Conservation (phyloP, 2,329 filamentous ascomycete genomes). For the Cytospora mali region DNA sequence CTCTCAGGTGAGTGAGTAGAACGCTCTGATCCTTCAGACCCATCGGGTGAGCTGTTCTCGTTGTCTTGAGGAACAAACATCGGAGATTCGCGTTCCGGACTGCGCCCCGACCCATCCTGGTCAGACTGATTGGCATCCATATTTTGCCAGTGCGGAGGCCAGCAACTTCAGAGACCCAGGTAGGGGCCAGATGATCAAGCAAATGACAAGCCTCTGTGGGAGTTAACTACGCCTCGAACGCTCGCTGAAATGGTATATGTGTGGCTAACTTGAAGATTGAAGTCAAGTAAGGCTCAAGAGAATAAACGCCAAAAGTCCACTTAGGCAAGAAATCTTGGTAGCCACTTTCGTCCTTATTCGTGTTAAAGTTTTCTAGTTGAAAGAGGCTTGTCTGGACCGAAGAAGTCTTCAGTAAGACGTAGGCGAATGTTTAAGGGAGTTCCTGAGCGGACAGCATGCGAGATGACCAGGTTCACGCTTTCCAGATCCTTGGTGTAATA, state of each 20-base stretch:
- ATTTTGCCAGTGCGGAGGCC: neutral
- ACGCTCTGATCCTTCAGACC: neutral
- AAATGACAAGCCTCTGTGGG: neutral
- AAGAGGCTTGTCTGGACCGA: neutral
- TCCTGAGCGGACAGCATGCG: neutral
- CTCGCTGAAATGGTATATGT: neutral
- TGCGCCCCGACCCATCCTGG: neutral
- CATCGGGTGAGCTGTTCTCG: neutral
- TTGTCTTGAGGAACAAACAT: constrained; percentile 2
- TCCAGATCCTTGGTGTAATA: neutral
- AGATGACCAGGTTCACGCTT: neutral
- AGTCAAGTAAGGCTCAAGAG: neutral
- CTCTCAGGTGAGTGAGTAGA: neutral
- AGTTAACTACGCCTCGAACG: neutral
- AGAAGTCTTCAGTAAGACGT: neutral
- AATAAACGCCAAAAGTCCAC: neutral
- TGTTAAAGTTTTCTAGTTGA: neutral
- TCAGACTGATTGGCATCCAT: neutral
- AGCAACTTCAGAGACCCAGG: neutral
- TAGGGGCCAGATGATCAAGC: neutral
- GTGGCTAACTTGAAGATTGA: neutral
- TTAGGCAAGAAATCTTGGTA: neutral
- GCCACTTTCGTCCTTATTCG: neutral
- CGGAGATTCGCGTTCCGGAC: neutral
- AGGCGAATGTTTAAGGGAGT: neutral